Conservation (phyloP, 2,329 filamentous ascomycete species). For the Uncinocarpus reesii region DNA sequence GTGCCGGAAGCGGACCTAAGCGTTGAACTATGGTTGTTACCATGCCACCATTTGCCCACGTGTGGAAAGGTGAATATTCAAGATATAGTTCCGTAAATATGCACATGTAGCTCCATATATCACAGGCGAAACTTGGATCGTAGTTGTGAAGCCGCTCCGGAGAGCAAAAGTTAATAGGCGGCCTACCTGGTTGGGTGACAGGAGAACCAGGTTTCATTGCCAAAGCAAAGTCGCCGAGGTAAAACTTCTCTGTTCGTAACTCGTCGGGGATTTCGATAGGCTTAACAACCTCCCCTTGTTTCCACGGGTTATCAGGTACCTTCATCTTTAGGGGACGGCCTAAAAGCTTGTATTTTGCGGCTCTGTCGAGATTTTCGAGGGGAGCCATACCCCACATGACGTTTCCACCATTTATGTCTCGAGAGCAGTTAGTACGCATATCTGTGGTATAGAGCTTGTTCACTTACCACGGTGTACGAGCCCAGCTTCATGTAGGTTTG, state of each 20-base stretch:
- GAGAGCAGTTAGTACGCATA: no score
- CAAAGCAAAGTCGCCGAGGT: constrained; percentile 15
- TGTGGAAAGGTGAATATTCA: constrained; percentile 9
- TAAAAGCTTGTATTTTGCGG: constrained; percentile 12
- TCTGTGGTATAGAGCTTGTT: no score
- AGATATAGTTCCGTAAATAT: constrained; percentile 15
- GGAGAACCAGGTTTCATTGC: constrained; percentile 9
- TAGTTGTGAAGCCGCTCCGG: constrained; percentile 14
- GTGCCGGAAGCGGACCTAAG: constrained; percentile 3
- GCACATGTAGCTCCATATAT: constrained; percentile 19
- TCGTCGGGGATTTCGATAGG: constrained; percentile 8
- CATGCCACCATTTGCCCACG: not conserved
- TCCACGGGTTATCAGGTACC: constrained; percentile 1
- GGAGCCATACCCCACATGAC: constrained; percentile 4
- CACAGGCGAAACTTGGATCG: constrained; percentile 14
- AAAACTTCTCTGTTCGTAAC: constrained; percentile 11
- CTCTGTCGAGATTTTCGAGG: constrained; percentile 9
- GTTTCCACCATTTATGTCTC: no score
- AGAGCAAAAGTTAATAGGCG: constrained; percentile 14
- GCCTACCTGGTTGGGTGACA: constrained; percentile 2
- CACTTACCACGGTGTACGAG: no score
- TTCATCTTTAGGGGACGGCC: constrained; percentile 9
- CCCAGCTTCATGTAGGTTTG: no score
- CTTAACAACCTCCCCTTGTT: constrained; percentile 12
- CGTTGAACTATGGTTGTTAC: not conserved